Conservation (phyloP, 164 flowering plant species). For the Macadamia tetraphylla region DNA sequence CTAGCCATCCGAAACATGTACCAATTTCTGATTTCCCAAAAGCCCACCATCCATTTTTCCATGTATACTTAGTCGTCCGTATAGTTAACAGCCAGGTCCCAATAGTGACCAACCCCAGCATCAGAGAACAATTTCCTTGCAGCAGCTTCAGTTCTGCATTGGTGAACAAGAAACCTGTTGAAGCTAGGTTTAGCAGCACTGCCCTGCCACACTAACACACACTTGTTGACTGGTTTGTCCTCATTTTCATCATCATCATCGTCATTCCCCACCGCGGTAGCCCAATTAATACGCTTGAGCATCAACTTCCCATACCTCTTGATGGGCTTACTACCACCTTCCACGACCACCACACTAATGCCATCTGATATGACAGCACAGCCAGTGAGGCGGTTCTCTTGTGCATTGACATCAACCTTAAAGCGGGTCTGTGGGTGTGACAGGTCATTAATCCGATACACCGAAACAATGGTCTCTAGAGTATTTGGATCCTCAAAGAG, state of each 20-base stretch:
- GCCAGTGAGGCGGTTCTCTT: constrained; percentile 78
- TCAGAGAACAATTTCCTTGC: constrained; percentile 71
- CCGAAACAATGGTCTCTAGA: constrained; percentile 74
- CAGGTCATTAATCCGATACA: constrained; percentile 75
- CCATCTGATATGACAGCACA: constrained; percentile 71
- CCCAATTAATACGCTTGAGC: constrained; percentile 91
- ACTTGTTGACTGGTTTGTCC: constrained; percentile 58
- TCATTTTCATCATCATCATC: constrained; percentile 34
- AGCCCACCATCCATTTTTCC: neutral
- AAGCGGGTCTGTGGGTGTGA: constrained; percentile 78
- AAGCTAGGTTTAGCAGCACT: constrained; percentile 79
- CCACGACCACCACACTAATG: constrained; percentile 76
- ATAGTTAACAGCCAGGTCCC: constrained; percentile 81
- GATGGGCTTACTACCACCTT: constrained; percentile 84
- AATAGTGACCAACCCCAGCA: constrained; percentile 90
- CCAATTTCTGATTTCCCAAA: no score
- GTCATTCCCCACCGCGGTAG: constrained; percentile 47
- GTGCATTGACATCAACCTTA: constrained; percentile 93
- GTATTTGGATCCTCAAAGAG: constrained; percentile 82
- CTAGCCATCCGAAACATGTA: no score
- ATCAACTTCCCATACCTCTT: constrained; percentile 88
- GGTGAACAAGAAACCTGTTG: constrained; percentile 62
- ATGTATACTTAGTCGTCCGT: constrained; percentile 43
- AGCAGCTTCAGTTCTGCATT: constrained; percentile 88
- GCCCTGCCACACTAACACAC: constrained; percentile 89